phyloP scores from a whole-genome alignment of 495 filamentous ascomycete species.

The Acidiella bohemica region DNA sequence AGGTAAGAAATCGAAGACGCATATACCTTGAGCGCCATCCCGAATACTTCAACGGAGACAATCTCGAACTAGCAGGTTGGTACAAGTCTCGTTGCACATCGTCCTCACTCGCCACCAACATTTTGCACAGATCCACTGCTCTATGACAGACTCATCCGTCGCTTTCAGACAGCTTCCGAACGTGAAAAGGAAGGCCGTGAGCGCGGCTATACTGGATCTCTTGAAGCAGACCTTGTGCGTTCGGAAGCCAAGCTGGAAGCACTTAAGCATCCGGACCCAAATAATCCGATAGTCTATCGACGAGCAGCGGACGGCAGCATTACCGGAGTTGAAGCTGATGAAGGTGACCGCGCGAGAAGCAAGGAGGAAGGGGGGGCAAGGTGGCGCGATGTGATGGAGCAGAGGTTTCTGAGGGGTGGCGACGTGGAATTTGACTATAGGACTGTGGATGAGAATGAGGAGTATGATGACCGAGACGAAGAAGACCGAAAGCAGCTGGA shows the following conservation, averaged over 20 bases:
- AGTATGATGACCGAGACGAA: slow-evolving; percentile 48
- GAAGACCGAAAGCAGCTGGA: slow-evolving; percentile 48
- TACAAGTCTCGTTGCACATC: background rate
- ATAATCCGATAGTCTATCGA: slow-evolving; percentile 34
- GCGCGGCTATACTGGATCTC: slow-evolving; percentile 59
- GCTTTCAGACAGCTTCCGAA: slow-evolving; percentile 61
- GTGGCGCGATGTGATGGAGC: slow-evolving; percentile 55
- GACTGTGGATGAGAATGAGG: slow-evolving; percentile 53
- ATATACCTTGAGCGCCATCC: slow-evolving; percentile 50
- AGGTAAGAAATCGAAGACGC: slow-evolving; percentile 49
- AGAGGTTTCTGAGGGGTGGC: slow-evolving; percentile 55
- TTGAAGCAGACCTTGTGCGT: slow-evolving; percentile 57
- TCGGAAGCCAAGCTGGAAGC: slow-evolving; percentile 48
- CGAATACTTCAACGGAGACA: slow-evolving; percentile 45
- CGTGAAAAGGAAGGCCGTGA: slow-evolving; percentile 54
- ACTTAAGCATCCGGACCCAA: slow-evolving; percentile 41
- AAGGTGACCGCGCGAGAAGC: slow-evolving; percentile 36
- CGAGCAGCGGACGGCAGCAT: slow-evolving; percentile 41
- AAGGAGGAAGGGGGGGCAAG: slow-evolving; percentile 51
- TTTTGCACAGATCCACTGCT: slow-evolving; percentile 52
- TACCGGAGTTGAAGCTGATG: slow-evolving; percentile 42
- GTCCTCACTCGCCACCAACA: slow-evolving; percentile 2
- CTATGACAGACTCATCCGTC: slow-evolving; percentile 66
- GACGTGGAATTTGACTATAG: slow-evolving; percentile 68
- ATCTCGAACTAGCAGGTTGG: slow-evolving; percentile 50